Conservation (phyloP, 1,284 basidiomycete species). For the Ustilago trichophora region DNA sequence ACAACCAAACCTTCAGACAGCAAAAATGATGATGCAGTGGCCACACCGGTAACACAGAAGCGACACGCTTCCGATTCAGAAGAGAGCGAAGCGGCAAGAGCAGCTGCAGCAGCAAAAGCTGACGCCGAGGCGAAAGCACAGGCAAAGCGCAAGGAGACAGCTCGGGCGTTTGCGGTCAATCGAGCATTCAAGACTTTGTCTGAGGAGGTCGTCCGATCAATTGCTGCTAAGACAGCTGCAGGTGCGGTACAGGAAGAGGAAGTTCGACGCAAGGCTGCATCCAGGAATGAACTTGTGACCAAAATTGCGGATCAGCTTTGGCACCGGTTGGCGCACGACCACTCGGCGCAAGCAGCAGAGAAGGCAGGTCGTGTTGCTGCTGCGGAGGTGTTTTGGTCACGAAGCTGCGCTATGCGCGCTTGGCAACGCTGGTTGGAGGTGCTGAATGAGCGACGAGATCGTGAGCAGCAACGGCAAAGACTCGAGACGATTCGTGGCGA, state of each 20-base stretch:
- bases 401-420: slow-evolving; percentile 10
- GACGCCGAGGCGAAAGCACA: slow-evolving; percentile 16
- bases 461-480: slow-evolving; percentile 16
- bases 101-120: slow-evolving; percentile 13
- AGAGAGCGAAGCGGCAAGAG: slow-evolving; percentile 11
- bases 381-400: slow-evolving; percentile 15
- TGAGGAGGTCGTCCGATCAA: slow-evolving; percentile 9
- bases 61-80: slow-evolving; percentile 8
- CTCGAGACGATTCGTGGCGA: slow-evolving; percentile 22
- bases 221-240: slow-evolving; percentile 9
- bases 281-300: slow-evolving; percentile 13
- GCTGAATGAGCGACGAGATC: slow-evolving; percentile 21
- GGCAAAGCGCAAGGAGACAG: slow-evolving; percentile 16
- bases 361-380: slow-evolving; percentile 13
- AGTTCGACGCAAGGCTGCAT: slow-evolving; percentile 16
- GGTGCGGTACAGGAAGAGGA: slow-evolving; percentile 17
- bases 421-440: slow-evolving; percentile 22
- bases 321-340: slow-evolving; percentile 16
- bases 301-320: slow-evolving; percentile 17
- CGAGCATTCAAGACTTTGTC: slow-evolving; percentile 24
- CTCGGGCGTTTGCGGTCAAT: slow-evolving; percentile 9
- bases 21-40: neutral
- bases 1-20: neutral
- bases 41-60: slow-evolving; percentile 4
- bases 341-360: slow-evolving; percentile 6